Conservation (phyloP, 2,329 filamentous ascomycete genomes). For the Pestalotiopsis sp. region DNA sequence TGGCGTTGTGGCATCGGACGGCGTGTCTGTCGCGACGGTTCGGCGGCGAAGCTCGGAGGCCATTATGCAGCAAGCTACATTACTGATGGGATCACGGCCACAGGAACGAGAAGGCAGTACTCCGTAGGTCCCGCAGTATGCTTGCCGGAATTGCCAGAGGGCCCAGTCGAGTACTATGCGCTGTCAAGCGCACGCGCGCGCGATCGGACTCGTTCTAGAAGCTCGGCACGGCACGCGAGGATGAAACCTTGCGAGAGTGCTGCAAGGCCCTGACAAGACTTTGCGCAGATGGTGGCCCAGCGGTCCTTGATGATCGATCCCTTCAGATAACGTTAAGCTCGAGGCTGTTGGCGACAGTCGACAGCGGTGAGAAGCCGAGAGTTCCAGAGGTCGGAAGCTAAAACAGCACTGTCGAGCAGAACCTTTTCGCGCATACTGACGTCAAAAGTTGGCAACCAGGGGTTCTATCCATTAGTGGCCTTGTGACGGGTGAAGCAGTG, state of each 20-base stretch:
- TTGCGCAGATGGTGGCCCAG: background rate
- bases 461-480: background rate
- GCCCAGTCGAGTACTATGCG: background rate
- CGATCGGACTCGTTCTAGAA: background rate
- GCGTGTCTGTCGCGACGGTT: constrained; percentile 26
- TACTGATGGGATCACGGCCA: constrained; percentile 11
- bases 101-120: background rate
- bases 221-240: background rate
- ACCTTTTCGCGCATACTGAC: constrained; percentile 12
- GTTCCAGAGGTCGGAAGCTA: background rate
- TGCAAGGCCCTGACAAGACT: background rate
- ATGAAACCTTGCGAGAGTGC: background rate
- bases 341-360: background rate
- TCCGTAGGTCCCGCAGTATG: background rate
- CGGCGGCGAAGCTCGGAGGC: constrained; percentile 33
- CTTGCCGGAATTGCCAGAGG: background rate
- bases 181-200: background rate
- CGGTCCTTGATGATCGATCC: background rate
- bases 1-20: constrained; percentile 32
- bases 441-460: background rate
- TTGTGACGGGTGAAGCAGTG: background rate
- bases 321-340: background rate
- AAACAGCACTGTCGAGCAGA: background rate
- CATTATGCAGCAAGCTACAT: constrained; percentile 31
- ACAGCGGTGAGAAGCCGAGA: background rate